Conservation (phyloP, 2,329 filamentous ascomycete species). For the Proliferodiscus dingleyae region DNA sequence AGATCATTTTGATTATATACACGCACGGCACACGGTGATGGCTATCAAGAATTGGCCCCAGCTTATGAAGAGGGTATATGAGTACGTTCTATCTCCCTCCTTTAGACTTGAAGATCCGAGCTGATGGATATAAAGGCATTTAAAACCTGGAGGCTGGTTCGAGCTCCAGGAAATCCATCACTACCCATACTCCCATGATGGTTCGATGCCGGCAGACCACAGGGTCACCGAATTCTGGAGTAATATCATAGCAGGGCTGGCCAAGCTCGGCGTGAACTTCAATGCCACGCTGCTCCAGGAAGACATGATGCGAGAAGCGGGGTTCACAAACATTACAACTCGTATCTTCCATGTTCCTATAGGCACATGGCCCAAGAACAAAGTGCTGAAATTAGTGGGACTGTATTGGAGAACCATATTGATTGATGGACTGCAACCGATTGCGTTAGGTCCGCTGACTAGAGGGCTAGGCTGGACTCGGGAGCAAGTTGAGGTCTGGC, state of each 20-base stretch:
- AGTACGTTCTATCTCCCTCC: conserved; percentile 36
- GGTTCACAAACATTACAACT: conserved; percentile 44
- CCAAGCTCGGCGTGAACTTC: conserved; percentile 42
- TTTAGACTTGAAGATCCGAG: background rate
- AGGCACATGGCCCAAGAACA: conserved; percentile 40
- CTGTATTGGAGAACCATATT: conserved; percentile 48
- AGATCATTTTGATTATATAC: conserved; percentile 56
- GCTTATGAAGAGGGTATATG: conserved; percentile 42
- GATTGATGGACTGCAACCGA: conserved; percentile 46
- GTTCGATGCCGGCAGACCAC: conserved; percentile 36
- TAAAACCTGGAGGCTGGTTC: conserved; percentile 51
- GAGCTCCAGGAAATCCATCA: conserved; percentile 52
- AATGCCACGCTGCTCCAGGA: conserved; percentile 40
- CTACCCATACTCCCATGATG: conserved; percentile 40
- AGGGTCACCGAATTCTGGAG: conserved; percentile 44
- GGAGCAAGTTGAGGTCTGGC: conserved; percentile 45
- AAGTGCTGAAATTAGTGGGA: conserved; percentile 46
- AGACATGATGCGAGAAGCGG: conserved; percentile 43
- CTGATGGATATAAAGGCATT: conserved; percentile 35
- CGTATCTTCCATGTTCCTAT: conserved; percentile 42
- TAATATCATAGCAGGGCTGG: conserved; percentile 41
- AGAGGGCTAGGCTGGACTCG: conserved; percentile 44
- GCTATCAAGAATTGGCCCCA: conserved; percentile 51
- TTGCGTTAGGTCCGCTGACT: conserved; percentile 48
- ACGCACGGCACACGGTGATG: conserved; percentile 52